phyloP scores from a whole-genome alignment of 805 yeast species.

The Kodamaea hsintzibuensis region DNA sequence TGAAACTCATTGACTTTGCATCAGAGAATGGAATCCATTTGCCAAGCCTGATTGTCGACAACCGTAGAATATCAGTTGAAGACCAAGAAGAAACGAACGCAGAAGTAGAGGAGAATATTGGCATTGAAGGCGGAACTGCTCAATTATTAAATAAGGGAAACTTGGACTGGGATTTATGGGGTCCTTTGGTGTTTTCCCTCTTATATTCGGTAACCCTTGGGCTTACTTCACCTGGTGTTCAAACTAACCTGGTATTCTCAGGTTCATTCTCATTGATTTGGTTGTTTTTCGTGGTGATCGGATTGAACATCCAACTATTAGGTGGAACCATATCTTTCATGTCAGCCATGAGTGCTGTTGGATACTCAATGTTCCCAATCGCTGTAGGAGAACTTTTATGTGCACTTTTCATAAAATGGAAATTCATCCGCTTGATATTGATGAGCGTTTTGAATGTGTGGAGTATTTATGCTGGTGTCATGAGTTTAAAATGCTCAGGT shows the following conservation, averaged over 20 bases:
- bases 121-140: constrained; percentile 17
- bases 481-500: constrained; percentile 64
- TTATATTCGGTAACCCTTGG: constrained; percentile 55
- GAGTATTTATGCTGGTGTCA: constrained; percentile 64
- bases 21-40: constrained; percentile 34
- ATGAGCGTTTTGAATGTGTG: constrained; percentile 52
- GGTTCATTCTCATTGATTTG: constrained; percentile 65
- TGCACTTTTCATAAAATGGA: constrained; percentile 45
- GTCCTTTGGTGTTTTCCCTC: constrained; percentile 65
- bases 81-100: constrained; percentile 15
- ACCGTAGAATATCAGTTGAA: constrained; percentile 29
- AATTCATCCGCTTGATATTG: constrained; percentile 49
- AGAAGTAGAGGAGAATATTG: constrained; percentile 20
- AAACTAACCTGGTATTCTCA: constrained; percentile 57
- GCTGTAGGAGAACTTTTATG: constrained; percentile 53
- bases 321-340: constrained; percentile 64
- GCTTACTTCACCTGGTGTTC: constrained; percentile 37
- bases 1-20: constrained; percentile 35
- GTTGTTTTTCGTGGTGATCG: constrained; percentile 60
- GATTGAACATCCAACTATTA: constrained; percentile 63
- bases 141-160: constrained; percentile 15
- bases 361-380: constrained; percentile 69
- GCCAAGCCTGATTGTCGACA: constrained; percentile 33
- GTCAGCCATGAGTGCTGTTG: constrained; percentile 68
- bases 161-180: constrained; percentile 69